Percentiles rank a stretch among this genome's conserved stretches.
These are phyloP conservation scores for Vitis rupestris DNA, from an alignment of 164 flowering plant species.

Conservation along the genomic window DNA sequence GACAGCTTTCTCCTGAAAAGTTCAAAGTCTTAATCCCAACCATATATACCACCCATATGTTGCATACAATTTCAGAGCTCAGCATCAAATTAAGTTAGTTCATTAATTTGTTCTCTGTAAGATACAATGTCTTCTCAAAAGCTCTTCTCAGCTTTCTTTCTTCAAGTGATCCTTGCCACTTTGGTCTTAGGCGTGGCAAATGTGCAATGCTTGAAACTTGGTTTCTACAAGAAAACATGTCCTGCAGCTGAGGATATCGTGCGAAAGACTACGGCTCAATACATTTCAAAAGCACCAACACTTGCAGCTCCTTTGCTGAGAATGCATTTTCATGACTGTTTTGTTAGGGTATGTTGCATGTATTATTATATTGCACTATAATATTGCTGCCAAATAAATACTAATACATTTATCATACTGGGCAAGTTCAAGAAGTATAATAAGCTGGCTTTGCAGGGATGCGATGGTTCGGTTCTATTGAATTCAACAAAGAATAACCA, in stretches of 20 bases:
- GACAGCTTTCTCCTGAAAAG: no score
- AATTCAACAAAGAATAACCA: conserved; percentile 31
- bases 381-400: no score
- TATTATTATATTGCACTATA: no score
- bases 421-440: not conserved
- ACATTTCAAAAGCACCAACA: conserved; percentile 29
- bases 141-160: conserved; percentile 13
- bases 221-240: conserved; percentile 39
- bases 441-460: conserved; percentile 40
- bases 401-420: no score
- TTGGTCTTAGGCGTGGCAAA: conserved; percentile 5
- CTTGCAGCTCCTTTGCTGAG: conserved; percentile 49
- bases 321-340: conserved; percentile 66
- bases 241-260: conserved; percentile 34
- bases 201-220: conserved; percentile 23
- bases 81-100: no score
- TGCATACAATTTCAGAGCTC: no score
- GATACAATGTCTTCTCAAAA: conserved; percentile 4
- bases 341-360: conserved; percentile 38
- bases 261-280: not conserved
- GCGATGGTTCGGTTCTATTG: conserved; percentile 69
- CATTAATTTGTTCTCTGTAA: no score
- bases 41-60: no score
- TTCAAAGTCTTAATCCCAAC: no score
- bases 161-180: conserved; percentile 14